phyloP scores from a whole-genome alignment of 73 alveolate species.

The Paraurostyla sp. region DNA sequence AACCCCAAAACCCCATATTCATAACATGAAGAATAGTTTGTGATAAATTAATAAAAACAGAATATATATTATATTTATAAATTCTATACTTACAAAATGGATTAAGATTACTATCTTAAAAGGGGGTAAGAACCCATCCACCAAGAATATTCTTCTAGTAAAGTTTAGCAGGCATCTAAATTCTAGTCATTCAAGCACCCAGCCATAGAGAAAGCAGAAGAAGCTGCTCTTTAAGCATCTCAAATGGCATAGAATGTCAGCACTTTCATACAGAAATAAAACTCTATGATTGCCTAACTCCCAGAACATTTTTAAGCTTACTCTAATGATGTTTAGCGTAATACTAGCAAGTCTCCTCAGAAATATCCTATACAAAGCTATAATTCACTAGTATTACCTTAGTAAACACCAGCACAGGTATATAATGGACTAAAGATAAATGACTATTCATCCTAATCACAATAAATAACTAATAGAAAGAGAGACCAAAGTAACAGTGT shows the following conservation, averaged over 20 bases:
- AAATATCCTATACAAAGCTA: not conserved
- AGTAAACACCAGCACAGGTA: not conserved
- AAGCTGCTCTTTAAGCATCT: conserved; percentile 44
- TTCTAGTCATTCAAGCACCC: conserved; percentile 49
- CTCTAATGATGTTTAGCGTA: not conserved
- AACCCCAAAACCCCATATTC: too few species aligned
- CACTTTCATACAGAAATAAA: not conserved
- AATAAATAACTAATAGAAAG: not conserved
- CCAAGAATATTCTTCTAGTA: too few species aligned
- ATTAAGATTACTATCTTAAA: too few species aligned
- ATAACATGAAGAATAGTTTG: too few species aligned
- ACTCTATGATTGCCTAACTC: not conserved
- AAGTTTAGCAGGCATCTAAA: too few species aligned
- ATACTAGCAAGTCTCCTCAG: not conserved
- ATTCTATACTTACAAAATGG: too few species aligned
- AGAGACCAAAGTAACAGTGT: conserved; percentile 6
- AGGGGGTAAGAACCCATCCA: too few species aligned
- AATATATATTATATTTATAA: too few species aligned
- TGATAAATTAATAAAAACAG: too few species aligned
- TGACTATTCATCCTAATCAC: too few species aligned
- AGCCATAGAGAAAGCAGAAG: conserved; percentile 49
- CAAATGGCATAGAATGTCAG: conserved; percentile 37
- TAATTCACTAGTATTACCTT: not conserved
- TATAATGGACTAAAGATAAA: too few species aligned
- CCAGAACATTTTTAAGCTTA: not conserved